Evolutionary conservation across 73 alveolate species (phyloP).

Genomic region (Paramecium octaurelia): DNA sequence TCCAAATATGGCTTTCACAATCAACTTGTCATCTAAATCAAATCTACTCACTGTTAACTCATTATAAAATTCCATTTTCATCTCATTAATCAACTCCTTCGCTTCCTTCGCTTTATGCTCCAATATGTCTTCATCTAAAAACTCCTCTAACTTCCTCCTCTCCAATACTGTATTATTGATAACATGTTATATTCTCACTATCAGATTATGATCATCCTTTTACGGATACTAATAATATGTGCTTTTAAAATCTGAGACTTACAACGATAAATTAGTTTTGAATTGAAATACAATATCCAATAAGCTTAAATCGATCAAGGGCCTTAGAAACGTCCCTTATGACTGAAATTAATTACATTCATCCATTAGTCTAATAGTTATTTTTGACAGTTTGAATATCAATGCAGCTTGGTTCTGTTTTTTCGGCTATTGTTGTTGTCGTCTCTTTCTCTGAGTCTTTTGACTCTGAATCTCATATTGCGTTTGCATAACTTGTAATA

Average conservation of each 20-base stretch:
- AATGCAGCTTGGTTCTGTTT: neutral
- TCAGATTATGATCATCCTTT: neutral
- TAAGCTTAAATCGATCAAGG: neutral
- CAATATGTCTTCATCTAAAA: neutral
- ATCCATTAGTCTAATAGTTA: neutral
- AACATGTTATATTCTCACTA: neutral
- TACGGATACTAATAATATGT: neutral
- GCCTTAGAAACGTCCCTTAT: neutral
- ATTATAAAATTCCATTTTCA: constrained; percentile 2
- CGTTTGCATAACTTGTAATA: neutral
- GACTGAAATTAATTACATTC: neutral
- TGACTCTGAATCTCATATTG: neutral
- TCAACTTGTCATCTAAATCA: neutral
- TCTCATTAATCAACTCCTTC: neutral
- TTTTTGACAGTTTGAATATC: neutral
- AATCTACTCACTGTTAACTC: neutral
- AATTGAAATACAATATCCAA: neutral
- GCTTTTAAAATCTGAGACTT: neutral
- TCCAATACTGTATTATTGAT: neutral
- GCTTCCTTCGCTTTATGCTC: neutral
- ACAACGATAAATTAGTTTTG: neutral
- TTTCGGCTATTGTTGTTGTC: neutral
- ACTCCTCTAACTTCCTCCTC: neutral
- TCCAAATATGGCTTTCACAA: neutral
- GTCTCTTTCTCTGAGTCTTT: neutral